These are phyloP conservation scores for Eragrostis tef DNA, from an alignment of 202 grass and related monocot species.

Conservation along the genomic window DNA sequence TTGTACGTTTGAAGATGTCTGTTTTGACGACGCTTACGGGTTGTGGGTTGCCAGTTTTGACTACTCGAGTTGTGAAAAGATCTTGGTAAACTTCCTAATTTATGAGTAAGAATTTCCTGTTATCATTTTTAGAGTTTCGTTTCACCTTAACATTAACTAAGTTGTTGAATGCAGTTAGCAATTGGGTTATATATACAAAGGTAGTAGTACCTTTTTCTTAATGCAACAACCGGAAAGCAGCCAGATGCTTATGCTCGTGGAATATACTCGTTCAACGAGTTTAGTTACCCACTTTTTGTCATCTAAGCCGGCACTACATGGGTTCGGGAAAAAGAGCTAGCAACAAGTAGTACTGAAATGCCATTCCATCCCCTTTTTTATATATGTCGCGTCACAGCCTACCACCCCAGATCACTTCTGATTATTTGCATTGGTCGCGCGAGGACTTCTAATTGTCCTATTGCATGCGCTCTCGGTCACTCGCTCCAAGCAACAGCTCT, in stretches of 20 bases:
- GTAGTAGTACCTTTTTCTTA: too few species aligned
- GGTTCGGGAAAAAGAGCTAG: not conserved
- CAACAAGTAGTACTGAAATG: not conserved
- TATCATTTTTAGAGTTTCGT: too few species aligned
- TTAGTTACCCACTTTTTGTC: not conserved
- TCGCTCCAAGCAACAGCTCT: not conserved
- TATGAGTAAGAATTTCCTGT: too few species aligned
- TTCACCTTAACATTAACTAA: too few species aligned
- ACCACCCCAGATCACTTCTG: not conserved
- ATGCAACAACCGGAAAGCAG: not conserved
- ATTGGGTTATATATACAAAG: too few species aligned
- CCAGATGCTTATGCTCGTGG: not conserved
- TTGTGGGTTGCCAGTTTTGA: too few species aligned
- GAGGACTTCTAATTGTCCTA: not conserved
- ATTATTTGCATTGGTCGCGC: not conserved
- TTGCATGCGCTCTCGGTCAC: not conserved
- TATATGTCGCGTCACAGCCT: not conserved
- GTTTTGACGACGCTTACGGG: too few species aligned
- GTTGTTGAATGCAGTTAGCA: too few species aligned
- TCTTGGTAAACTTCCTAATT: too few species aligned
- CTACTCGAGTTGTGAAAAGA: too few species aligned
- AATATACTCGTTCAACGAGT: not conserved
- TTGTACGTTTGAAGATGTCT: too few species aligned
- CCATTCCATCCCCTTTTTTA: not conserved
- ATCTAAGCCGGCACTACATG: not conserved